Evolutionary conservation across 164 flowering plant genomes (phyloP).

Genomic region (Akebia trifoliata): DNA sequence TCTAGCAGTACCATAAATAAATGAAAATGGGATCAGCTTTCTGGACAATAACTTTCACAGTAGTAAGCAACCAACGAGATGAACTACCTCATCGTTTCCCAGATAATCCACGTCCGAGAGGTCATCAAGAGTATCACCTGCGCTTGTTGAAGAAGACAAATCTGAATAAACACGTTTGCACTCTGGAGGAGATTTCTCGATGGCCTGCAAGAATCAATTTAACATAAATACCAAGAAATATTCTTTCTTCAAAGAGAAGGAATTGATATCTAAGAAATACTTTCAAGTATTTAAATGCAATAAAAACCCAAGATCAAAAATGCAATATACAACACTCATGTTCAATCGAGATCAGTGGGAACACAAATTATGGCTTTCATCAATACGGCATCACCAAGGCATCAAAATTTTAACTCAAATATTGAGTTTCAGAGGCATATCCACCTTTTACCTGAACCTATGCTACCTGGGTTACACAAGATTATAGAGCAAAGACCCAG

Average conservation of each 20-base stretch:
- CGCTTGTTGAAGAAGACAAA: conserved; percentile 42
- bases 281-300: background rate
- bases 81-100: conserved; percentile 48
- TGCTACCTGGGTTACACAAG: background rate
- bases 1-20: background rate
- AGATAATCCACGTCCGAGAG: conserved; percentile 49
- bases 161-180: conserved; percentile 26
- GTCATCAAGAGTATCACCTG: conserved; percentile 38
- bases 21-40: background rate
- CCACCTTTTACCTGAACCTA: background rate
- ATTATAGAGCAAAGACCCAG: background rate
- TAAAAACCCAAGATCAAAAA: background rate
- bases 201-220: conserved; percentile 37
- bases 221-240: background rate
- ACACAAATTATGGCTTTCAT: background rate
- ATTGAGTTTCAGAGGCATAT: background rate
- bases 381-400: background rate
- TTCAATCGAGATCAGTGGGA: background rate
- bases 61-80: background rate
- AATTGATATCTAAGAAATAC: background rate
- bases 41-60: too few relatives aligned
- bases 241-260: background rate
- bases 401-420: background rate
- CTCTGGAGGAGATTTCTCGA: conserved; percentile 45
- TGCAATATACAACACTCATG: background rate